Evolutionary conservation across 116 monocot species (phyloP).

Genomic region (Iris pallida): DNA sequence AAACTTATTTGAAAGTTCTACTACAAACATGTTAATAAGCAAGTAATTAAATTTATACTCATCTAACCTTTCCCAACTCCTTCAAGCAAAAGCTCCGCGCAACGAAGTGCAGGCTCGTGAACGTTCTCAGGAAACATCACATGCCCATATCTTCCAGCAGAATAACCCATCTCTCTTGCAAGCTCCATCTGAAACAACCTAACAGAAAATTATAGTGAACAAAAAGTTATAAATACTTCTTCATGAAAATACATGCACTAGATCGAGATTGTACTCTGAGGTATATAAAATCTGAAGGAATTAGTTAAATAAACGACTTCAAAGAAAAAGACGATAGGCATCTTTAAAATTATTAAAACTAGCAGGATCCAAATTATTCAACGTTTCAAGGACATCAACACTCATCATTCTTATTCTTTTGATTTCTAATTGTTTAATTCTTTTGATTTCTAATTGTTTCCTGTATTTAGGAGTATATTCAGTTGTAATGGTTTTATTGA

Average conservation of each 20-base stretch:
- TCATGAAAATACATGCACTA: neutral
- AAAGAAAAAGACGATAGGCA: too few relatives aligned
- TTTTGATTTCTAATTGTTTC: too few relatives aligned
- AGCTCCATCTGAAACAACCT: constrained; percentile 92
- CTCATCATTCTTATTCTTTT: neutral
- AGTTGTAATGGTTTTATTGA: too few relatives aligned
- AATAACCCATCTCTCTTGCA: constrained; percentile 90
- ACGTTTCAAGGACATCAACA: neutral
- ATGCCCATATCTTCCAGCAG: constrained; percentile 85
- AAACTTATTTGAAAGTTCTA: too few relatives aligned
- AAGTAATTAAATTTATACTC: neutral
- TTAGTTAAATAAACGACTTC: too few relatives aligned
- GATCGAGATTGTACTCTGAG: too few relatives aligned
- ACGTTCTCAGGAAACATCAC: constrained; percentile 99
- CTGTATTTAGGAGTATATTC: too few relatives aligned
- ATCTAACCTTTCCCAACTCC: constrained; percentile 86
- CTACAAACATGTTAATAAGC: neutral
- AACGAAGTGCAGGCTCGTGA: constrained; percentile 74
- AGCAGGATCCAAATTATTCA: neutral
- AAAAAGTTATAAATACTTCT: constrained; percentile 4
- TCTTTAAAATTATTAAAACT: neutral
- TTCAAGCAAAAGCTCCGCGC: constrained; percentile 82
- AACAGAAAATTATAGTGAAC: constrained; percentile 31
- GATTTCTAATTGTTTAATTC: too few relatives aligned
- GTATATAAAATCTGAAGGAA: too few relatives aligned